Conservation (phyloP, 371 early-diverging fungal species). For the Parasitella parasitica region DNA sequence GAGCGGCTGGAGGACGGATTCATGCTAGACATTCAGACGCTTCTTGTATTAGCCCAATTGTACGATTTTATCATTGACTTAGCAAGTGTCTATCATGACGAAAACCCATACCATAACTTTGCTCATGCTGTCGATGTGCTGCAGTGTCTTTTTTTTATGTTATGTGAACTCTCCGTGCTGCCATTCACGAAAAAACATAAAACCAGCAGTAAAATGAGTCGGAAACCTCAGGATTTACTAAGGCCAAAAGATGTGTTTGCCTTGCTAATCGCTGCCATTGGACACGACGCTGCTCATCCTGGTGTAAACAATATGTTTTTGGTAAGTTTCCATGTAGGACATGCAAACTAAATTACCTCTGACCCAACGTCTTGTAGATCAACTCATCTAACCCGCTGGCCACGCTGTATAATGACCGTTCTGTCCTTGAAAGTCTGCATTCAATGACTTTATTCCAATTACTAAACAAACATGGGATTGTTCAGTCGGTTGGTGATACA, state of each 20-base stretch:
- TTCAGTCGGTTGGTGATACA: conserved; percentile 26
- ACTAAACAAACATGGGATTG: conserved; percentile 65
- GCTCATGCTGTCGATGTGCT: conserved; percentile 84
- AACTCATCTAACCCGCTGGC: conserved; percentile 71
- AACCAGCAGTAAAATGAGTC: neutral
- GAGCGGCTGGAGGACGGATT: too few relatives aligned
- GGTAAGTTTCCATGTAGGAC: conserved; percentile 34
- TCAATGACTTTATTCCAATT: conserved; percentile 81
- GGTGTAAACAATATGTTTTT: conserved; percentile 80
- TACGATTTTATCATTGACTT: conserved; percentile 63
- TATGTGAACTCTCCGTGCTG: conserved; percentile 61
- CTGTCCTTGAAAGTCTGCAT: conserved; percentile 93
- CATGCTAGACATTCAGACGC: neutral
- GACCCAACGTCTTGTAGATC: neutral
- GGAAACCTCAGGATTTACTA: conserved; percentile 25
- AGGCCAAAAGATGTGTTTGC: conserved; percentile 69
- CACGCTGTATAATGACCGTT: conserved; percentile 86
- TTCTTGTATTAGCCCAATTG: conserved; percentile 44
- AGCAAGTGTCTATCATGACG: conserved; percentile 62
- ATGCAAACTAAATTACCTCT: too few relatives aligned
- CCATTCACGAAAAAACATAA: conserved; percentile 13
- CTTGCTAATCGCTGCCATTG: conserved; percentile 72
- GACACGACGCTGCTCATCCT: conserved; percentile 84
- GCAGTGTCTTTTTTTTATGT: conserved; percentile 76
- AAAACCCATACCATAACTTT: conserved; percentile 85